A percentile compares a stretch with the other conserved stretches of the same genome.
phyloP scores from a whole-genome alignment of 2,329 filamentous ascomycete genomes.

The Colletotrichum tropicicola region DNA sequence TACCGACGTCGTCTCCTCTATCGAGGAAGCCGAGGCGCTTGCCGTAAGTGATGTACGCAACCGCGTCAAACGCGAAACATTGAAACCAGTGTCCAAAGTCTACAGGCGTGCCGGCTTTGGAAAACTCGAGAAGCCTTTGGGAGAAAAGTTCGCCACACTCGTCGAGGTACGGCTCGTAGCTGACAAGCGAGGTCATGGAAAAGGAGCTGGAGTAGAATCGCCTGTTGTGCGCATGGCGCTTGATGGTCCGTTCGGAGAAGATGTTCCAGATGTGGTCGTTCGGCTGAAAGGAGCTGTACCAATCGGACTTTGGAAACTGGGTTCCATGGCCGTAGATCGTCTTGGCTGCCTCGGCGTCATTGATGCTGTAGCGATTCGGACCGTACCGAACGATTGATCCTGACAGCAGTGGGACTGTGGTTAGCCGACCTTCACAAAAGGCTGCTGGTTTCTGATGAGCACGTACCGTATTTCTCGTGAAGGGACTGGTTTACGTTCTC shows the following conservation, averaged over 20 bases:
- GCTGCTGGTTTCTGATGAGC: background rate
- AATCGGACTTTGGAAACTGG: conserved; percentile 45
- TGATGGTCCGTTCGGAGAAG: conserved; percentile 44
- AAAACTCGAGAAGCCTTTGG: conserved; percentile 46
- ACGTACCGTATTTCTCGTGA: conserved; percentile 40
- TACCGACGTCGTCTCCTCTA: conserved; percentile 52
- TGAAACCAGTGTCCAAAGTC: conserved; percentile 55
- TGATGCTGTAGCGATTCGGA: conserved; percentile 56
- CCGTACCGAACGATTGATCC: conserved; percentile 55
- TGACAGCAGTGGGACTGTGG: conserved; percentile 11
- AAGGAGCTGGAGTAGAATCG: conserved; percentile 54
- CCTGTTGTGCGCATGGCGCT: conserved; percentile 45
- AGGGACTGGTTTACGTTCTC: conserved; percentile 38
- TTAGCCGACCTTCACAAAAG: no score
- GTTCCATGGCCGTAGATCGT: conserved; percentile 42
- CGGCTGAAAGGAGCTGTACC: conserved; percentile 36
- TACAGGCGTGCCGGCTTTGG: conserved; percentile 37
- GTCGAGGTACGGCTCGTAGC: conserved; percentile 59
- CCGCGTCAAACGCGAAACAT: conserved; percentile 60
- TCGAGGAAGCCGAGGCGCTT: conserved; percentile 54
- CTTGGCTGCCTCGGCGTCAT: conserved; percentile 48
- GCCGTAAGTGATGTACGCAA: conserved; percentile 56
- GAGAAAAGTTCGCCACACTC: conserved; percentile 52
- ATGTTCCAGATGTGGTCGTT: conserved; percentile 35
- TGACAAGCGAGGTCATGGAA: conserved; percentile 55